Evolutionary conservation across 2,329 filamentous ascomycete genomes (phyloP).

Genomic region (Talaromyces sp.): DNA sequence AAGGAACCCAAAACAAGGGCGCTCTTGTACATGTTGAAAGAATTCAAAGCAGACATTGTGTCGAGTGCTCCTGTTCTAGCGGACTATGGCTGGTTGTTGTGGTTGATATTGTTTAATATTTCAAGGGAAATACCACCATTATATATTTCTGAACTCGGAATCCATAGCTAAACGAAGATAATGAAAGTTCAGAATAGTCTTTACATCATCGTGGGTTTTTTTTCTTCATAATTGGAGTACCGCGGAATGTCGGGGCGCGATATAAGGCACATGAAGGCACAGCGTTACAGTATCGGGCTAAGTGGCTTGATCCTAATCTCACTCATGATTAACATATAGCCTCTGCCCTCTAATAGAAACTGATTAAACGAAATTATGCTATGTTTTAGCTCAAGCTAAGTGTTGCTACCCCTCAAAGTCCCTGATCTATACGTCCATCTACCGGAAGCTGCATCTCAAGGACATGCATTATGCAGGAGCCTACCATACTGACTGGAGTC

Average conservation of each 20-base stretch:
- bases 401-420: not conserved
- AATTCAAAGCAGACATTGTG: constrained; percentile 8
- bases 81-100: not conserved
- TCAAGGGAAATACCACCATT: not conserved
- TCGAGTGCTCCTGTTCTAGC: constrained; percentile 1
- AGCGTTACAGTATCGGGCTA: constrained; percentile 3
- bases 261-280: constrained; percentile 5
- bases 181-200: not conserved
- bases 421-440: not conserved
- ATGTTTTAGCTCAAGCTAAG: constrained; percentile 5
- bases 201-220: not conserved
- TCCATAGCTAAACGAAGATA: not conserved
- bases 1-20: constrained; percentile 11
- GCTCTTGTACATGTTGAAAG: constrained; percentile 15
- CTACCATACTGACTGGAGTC: not conserved
- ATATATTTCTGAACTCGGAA: not conserved
- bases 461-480: constrained; percentile 5
- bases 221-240: not conserved
- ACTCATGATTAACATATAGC: not conserved
- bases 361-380: not conserved
- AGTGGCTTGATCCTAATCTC: not conserved
- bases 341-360: not conserved
- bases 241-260: constrained; percentile 12
- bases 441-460: not conserved
- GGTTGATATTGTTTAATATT: not conserved